Evolutionary conservation across 371 early-diverging fungal species (phyloP), one percentile per base, ranked within the genome.

Genomic region (Rhizopus delemar): DNA sequence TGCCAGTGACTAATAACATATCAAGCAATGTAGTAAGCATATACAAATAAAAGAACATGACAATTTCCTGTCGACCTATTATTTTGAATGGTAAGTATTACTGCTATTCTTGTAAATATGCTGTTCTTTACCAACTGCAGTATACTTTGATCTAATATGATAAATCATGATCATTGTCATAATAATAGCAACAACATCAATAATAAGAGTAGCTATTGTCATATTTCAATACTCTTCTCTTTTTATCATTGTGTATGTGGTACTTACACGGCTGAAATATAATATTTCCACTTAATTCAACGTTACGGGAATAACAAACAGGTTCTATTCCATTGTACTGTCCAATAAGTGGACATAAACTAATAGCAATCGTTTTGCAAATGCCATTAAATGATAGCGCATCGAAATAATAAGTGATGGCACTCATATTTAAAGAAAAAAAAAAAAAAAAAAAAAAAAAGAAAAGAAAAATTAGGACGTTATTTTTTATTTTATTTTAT

Each of bases 161-260:
- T 86, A 89, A 59, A 94, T 93, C 94, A 95, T 95, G 62, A 93
- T 92, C 41, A 82, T 75, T 22, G 93, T 90, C 95, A 94, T 95
- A 46, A 92, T 72, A 56, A 95, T 79, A 45, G 93, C 91, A 39
- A 92, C 80, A 32, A 93, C 68, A 69, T 93, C 86, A 53, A 94
- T 88, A 53, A 93, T 88, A 41, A 93, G 68, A 57, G 89, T 83
- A 8, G 88, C 84, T 81, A 59, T 31, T 5, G 13, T 3, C 6
- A 45, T 16, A 38, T 11, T 38, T 34, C 34, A 51, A 34, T 34
- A 50, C 4, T 15, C 38, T 2, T 11, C 33, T n/a, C 29, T 16
- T 49, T 29, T 46, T 29, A 39, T 56, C 41, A 32, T 16, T 38
- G 8, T 43, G 13, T 43, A 1, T 43, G 8, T 51, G 8, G 13